Percentiles rank a stretch among this genome's conserved stretches.
Conservation (phyloP, 768 basidiomycete species). For the Lactarius vividus region DNA sequence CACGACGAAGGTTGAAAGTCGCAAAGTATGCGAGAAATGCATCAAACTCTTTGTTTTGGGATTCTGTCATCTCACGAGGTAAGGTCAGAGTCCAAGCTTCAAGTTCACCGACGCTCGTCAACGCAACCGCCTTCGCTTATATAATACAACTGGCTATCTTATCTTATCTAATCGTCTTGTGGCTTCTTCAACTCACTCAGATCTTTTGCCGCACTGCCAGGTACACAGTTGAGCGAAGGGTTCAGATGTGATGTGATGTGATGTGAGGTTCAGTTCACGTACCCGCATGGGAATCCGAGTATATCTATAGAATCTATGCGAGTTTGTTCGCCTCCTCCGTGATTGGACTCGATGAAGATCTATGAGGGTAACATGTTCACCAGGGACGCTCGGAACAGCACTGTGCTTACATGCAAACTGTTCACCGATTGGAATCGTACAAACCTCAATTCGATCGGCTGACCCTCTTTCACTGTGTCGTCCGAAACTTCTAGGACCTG, state of each 20-base stretch:
- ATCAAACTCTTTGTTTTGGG: conserved; percentile 60
- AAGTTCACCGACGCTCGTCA: neutral
- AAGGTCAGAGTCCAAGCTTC: neutral
- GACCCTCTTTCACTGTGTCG: conserved; percentile 49
- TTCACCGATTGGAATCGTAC: conserved; percentile 72
- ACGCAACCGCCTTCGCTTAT: neutral
- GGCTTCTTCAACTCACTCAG: conserved; percentile 40
- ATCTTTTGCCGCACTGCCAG: conserved; percentile 38
- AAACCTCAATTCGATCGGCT: conserved; percentile 51
- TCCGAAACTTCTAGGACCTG: conserved; percentile 56
- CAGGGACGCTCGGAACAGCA: neutral
- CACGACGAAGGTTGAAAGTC: conserved; percentile 64
- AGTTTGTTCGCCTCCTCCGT: conserved; percentile 60
- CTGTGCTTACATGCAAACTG: conserved; percentile 56
- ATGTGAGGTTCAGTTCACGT: conserved; percentile 26
- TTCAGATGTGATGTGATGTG: conserved; percentile 4
- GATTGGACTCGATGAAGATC: conserved; percentile 71
- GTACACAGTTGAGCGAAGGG: neutral
- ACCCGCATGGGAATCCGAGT: conserved; percentile 59
- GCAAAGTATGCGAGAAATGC: conserved; percentile 82
- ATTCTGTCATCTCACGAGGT: conserved; percentile 33
- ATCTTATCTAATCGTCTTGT: conserved; percentile 29
- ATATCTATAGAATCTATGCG: conserved; percentile 67
- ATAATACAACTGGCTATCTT: conserved; percentile 2
- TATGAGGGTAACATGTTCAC: conserved; percentile 30